Evolutionary conservation across 2,329 filamentous ascomycete genomes (phyloP).

Genomic region (Colletotrichum tropicicola): DNA sequence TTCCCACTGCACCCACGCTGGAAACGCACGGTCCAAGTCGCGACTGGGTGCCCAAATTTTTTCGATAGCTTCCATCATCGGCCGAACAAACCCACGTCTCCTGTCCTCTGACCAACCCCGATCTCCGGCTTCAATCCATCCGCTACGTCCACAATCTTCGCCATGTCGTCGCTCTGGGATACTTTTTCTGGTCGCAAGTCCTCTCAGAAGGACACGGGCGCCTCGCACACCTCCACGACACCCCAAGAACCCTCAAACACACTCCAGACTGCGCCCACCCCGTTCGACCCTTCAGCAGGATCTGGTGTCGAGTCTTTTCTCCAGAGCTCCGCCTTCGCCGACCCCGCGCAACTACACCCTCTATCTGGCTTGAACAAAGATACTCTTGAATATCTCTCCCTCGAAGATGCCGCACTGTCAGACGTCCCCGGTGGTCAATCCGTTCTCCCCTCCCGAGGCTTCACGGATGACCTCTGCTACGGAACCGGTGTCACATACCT

Average conservation of each 20-base stretch:
- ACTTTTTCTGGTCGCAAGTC: slow-evolving; percentile 68
- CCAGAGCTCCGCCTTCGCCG: slow-evolving; percentile 77
- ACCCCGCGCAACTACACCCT: slow-evolving; percentile 90
- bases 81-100: slow-evolving; percentile 19
- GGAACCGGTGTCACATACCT: slow-evolving; percentile 96
- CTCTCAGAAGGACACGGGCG: slow-evolving; percentile 43
- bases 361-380: slow-evolving; percentile 93
- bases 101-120: slow-evolving; percentile 14
- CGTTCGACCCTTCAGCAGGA: slow-evolving; percentile 77
- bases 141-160: slow-evolving; percentile 31
- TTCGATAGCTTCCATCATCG: slow-evolving; percentile 32
- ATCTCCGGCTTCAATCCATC: slow-evolving; percentile 23
- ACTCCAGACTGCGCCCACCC: slow-evolving; percentile 61
- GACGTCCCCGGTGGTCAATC: slow-evolving; percentile 87
- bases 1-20: background rate
- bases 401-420: slow-evolving; percentile 91
- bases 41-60: slow-evolving; percentile 33
- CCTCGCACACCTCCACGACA: slow-evolving; percentile 40
- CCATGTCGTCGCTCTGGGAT: slow-evolving; percentile 69
- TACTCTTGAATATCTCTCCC: slow-evolving; percentile 90
- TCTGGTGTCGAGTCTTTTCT: slow-evolving; percentile 91
- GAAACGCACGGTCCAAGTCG: slow-evolving; percentile 32
- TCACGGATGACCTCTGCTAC: slow-evolving; percentile 98
- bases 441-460: slow-evolving; percentile 91
- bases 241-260: slow-evolving; percentile 56